Evolutionary conservation across 1,284 basidiomycete genomes (phyloP).

Genomic region (Trichosporon asahii): DNA sequence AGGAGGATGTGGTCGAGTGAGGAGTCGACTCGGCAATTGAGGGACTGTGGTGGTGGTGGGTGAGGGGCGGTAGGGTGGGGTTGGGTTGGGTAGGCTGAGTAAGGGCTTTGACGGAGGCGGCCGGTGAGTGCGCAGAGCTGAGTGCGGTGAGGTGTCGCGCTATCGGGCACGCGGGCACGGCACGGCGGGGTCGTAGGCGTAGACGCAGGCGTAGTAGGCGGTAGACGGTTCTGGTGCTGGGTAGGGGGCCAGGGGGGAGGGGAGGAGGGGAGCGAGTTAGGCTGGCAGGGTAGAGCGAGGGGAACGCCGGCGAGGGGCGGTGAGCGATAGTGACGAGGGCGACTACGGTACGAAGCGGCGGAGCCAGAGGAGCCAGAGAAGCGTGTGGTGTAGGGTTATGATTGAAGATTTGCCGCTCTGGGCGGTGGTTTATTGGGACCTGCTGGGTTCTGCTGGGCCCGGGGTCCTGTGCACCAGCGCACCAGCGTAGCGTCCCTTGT

Average conservation of each 20-base stretch:
- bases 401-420: constrained; percentile 5
- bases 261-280: neutral
- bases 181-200: neutral
- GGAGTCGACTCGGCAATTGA: constrained; percentile 3
- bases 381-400: neutral
- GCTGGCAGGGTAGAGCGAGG: neutral
- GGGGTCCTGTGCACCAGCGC: neutral
- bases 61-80: neutral
- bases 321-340: neutral
- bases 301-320: neutral
- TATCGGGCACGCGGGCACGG: neutral
- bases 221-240: constrained; percentile 1
- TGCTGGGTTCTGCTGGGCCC: neutral
- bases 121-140: neutral
- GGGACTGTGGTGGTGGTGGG: neutral
- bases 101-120: neutral
- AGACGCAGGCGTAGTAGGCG: neutral
- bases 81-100: neutral
- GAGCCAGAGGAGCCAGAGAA: neutral
- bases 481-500: neutral
- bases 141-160: neutral
- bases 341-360: neutral
- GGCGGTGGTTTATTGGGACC: neutral
- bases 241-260: neutral
- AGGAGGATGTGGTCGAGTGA: neutral